Conservation (phyloP, 2,329 filamentous ascomycete genomes). For the Trichoderma koningii region DNA sequence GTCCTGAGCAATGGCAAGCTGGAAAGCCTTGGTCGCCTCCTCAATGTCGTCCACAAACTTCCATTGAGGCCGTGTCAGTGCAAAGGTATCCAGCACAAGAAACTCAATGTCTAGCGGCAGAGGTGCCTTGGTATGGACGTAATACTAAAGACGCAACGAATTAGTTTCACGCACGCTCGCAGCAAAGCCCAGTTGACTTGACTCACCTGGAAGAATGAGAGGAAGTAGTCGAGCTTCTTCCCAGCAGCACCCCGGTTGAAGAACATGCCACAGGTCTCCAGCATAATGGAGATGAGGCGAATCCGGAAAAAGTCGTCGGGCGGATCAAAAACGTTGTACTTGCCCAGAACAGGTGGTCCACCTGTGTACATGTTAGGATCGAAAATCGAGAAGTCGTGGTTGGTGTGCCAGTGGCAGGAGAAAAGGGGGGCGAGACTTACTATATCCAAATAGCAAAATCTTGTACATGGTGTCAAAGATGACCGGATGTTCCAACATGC, state of each 20-base stretch:
- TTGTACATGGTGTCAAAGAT: constrained; percentile 96
- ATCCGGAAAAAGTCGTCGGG: constrained; percentile 97
- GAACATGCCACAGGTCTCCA: constrained; percentile 95
- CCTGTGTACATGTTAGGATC: constrained; percentile 45
- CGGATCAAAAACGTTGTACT: constrained; percentile 75
- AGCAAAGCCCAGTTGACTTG: not conserved
- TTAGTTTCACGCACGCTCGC: not conserved
- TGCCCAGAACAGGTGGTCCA: constrained; percentile 78
- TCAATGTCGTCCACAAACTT: constrained; percentile 78
- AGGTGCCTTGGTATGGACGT: constrained; percentile 85
- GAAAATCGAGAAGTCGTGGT: not conserved
- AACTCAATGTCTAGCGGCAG: constrained; percentile 98
- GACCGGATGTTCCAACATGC: constrained; percentile 91
- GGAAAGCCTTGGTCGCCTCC: constrained; percentile 81
- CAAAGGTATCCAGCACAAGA: constrained; percentile 88
- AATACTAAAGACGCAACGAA: constrained; percentile 62
- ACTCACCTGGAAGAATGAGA: constrained; percentile 84
- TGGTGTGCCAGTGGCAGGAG: not conserved
- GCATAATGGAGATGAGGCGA: constrained; percentile 80
- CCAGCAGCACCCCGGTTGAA: constrained; percentile 91
- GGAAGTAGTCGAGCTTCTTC: constrained; percentile 97
- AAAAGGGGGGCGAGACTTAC: constrained; percentile 43
- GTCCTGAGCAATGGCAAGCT: constrained; percentile 84
- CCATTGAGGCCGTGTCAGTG: constrained; percentile 86
- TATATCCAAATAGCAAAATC: constrained; percentile 89